A percentile compares a stretch with the other conserved stretches of the same genome.
These are phyloP conservation scores for Pyrus pyrifolia DNA, from an alignment of 306 rosid species.

Conservation along the genomic window DNA sequence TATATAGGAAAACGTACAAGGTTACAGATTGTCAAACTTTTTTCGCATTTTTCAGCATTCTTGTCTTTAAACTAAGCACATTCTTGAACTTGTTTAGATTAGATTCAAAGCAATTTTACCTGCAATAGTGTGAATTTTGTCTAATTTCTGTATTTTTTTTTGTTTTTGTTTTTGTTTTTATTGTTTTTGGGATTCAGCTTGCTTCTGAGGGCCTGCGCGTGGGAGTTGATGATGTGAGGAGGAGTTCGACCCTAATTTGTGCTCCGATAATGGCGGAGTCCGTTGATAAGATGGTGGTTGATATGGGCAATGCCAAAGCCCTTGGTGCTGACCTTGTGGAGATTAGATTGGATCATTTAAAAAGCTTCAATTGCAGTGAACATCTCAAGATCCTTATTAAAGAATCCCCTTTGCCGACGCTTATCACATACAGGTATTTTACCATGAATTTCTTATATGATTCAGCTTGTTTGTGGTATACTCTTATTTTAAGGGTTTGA, in stretches of 20 bases:
- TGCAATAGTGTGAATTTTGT: not conserved
- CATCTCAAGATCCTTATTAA: slow-evolving; percentile 40
- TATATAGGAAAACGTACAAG: not conserved
- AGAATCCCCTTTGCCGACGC: slow-evolving; percentile 40
- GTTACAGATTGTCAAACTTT: not conserved
- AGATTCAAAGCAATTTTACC: not conserved
- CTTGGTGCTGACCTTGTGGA: slow-evolving; percentile 64
- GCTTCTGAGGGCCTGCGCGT: slow-evolving; percentile 19
- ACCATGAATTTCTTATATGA: not conserved
- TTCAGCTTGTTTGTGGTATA: not conserved
- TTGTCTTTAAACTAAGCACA: not conserved
- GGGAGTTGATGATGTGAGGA: slow-evolving; percentile 24
- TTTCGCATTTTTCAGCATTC: not conserved
- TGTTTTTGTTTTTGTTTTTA: not conserved
- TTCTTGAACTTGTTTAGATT: not conserved
- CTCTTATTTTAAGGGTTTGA: not conserved
- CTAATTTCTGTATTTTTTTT: not conserved
- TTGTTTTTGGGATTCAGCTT: slow-evolving; percentile 24
- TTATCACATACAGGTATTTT: slow-evolving; percentile 56
- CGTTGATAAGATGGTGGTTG: slow-evolving; percentile 34
- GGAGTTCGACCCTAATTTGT: slow-evolving; percentile 46
- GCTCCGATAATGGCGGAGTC: slow-evolving; percentile 56
- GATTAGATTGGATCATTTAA: slow-evolving; percentile 58
- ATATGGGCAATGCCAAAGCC: slow-evolving; percentile 34
- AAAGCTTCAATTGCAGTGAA: slow-evolving; percentile 34